phyloP scores from a whole-genome alignment of 192 early-diverging fungal species.

The Coemansia sp. region DNA sequence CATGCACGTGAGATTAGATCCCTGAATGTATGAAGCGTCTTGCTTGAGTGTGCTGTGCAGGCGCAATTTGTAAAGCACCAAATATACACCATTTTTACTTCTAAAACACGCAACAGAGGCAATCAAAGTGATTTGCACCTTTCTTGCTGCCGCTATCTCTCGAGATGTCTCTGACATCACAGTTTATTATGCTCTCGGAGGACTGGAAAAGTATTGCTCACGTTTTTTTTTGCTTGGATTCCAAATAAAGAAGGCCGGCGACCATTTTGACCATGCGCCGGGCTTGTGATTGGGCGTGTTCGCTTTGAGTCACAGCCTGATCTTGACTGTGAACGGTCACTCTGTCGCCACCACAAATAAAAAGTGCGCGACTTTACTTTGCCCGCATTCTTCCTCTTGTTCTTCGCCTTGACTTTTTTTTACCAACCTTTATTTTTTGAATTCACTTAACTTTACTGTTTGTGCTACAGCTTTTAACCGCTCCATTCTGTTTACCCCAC shows the following conservation, averaged over 20 bases:
- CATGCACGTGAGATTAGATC: too few relatives aligned
- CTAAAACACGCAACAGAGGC: neutral
- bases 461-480: neutral
- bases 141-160: neutral
- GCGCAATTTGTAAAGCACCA: too few relatives aligned
- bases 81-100: too few relatives aligned
- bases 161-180: constrained; percentile 1
- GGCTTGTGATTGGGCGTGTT: constrained; percentile 2
- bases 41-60: too few relatives aligned
- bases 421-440: neutral
- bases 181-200: neutral
- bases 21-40: too few relatives aligned
- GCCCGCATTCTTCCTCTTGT: neutral
- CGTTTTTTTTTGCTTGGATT: neutral
- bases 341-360: neutral
- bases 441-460: neutral
- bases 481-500: too few relatives aligned
- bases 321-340: too few relatives aligned
- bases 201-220: neutral
- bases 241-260: neutral
- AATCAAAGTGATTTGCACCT: neutral
- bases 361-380: neutral
- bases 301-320: neutral
- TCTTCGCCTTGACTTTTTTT: neutral
- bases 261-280: neutral